These are phyloP conservation scores for Kwoniella mangroviensis DNA, from an alignment of 768 basidiomycete genomes.

Conservation along the genomic window DNA sequence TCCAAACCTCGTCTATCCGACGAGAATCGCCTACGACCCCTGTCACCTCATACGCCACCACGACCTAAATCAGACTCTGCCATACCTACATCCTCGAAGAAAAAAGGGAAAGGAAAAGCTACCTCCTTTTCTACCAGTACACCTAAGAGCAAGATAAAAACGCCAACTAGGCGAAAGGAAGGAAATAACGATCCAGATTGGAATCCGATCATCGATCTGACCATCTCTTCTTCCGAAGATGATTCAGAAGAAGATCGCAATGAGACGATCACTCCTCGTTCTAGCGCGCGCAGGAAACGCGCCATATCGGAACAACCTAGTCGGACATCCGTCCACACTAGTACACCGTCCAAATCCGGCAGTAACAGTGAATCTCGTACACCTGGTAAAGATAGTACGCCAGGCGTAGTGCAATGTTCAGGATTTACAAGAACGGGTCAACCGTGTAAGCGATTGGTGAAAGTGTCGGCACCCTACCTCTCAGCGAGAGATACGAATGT, in stretches of 20 bases:
- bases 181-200: slow-evolving; percentile 2
- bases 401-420: slow-evolving; percentile 42
- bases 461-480: slow-evolving; percentile 44
- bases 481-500: slow-evolving; percentile 12
- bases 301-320: slow-evolving; percentile 33
- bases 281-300: slow-evolving; percentile 30
- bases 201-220: slow-evolving; percentile 21
- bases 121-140: neutral
- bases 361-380: neutral
- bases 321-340: neutral
- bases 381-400: neutral
- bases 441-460: slow-evolving; percentile 53
- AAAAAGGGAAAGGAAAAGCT: slow-evolving; percentile 4
- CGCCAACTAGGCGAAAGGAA: neutral
- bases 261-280: slow-evolving; percentile 29
- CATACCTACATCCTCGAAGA: slow-evolving; percentile 2
- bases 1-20: slow-evolving; percentile 25
- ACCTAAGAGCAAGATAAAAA: neutral
- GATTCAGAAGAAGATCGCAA: neutral
- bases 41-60: slow-evolving; percentile 3
- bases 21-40: slow-evolving; percentile 9
- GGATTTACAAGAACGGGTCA: slow-evolving; percentile 52
- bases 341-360: neutral
- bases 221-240: slow-evolving; percentile 1
- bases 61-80: slow-evolving; percentile 11